Evolutionary conservation across 225 moss, liverwort and hornwort species (phyloP).

Genomic region (Physcomitrium patens): DNA sequence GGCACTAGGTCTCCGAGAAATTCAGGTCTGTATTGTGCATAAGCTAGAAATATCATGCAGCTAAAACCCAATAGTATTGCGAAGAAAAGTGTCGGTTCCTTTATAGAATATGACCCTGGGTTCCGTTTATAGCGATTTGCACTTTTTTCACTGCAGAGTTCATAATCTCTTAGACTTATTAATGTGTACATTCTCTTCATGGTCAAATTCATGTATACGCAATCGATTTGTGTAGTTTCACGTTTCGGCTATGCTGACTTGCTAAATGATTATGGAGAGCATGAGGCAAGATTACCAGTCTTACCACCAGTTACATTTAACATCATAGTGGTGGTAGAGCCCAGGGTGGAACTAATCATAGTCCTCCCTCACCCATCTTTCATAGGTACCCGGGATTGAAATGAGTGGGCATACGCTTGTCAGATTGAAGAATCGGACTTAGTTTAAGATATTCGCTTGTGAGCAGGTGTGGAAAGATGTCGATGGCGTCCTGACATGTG

Average conservation of each 20-base stretch:
- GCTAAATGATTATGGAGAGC: background rate
- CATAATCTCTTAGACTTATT: background rate
- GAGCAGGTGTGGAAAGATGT: conserved; percentile 77
- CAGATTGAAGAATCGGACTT: background rate
- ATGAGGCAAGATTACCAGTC: conserved; percentile 3
- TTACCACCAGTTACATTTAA: background rate
- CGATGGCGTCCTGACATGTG: conserved; percentile 75
- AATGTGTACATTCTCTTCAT: background rate
- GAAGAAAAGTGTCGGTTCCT: background rate
- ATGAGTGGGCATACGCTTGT: too few species aligned
- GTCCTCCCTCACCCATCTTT: too few species aligned
- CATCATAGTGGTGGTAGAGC: background rate
- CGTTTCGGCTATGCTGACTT: background rate
- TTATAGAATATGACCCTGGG: background rate
- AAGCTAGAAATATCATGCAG: background rate
- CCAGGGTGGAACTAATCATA: too few species aligned
- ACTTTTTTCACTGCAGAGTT: background rate
- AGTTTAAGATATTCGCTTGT: background rate
- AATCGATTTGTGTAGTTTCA: background rate
- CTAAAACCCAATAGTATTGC: background rate
- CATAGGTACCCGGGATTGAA: too few species aligned
- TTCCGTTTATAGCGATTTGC: background rate
- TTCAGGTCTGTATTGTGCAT: conserved; percentile 46
- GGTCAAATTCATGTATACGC: background rate
- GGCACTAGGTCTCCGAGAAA: conserved; percentile 63